phyloP scores from a whole-genome alignment of 1,139 yeast species.

The Nakaseomyces bracarensis region DNA sequence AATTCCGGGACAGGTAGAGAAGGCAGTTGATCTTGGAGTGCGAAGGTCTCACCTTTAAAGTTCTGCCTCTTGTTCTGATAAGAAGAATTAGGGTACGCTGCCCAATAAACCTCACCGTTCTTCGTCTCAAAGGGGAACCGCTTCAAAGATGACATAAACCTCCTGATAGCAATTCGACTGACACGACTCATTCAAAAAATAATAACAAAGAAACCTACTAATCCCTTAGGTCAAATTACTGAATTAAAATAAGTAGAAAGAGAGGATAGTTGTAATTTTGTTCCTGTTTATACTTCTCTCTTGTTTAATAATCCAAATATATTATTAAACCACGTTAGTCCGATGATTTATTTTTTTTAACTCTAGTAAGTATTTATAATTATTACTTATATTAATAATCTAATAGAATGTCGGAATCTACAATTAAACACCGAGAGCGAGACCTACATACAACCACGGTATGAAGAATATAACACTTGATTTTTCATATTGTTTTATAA shows the following conservation, averaged over 20 bases:
- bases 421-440: neutral
- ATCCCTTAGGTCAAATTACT: no score
- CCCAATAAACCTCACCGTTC: slow-evolving; percentile 26
- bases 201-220: no score
- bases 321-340: no score
- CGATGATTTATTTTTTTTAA: no score
- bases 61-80: slow-evolving; percentile 20
- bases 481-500: no score
- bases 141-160: slow-evolving; percentile 6
- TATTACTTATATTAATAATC: no score
- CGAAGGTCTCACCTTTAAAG: slow-evolving; percentile 61
- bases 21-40: slow-evolving; percentile 70
- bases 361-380: no score
- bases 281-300: no score
- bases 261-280: no score
- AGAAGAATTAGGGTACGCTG: slow-evolving; percentile 17
- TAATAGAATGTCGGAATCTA: neutral
- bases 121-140: slow-evolving; percentile 21
- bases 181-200: slow-evolving; percentile 1
- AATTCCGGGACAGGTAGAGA: slow-evolving; percentile 82
- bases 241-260: no score
- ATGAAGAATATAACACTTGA: no score
- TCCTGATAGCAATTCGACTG: neutral
- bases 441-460: neutral
- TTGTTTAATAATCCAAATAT: neutral